Percentiles rank a stretch among this genome's conserved stretches.
phyloP scores from a whole-genome alignment of 768 basidiomycete species.

The Rossbeevera mucosa region DNA sequence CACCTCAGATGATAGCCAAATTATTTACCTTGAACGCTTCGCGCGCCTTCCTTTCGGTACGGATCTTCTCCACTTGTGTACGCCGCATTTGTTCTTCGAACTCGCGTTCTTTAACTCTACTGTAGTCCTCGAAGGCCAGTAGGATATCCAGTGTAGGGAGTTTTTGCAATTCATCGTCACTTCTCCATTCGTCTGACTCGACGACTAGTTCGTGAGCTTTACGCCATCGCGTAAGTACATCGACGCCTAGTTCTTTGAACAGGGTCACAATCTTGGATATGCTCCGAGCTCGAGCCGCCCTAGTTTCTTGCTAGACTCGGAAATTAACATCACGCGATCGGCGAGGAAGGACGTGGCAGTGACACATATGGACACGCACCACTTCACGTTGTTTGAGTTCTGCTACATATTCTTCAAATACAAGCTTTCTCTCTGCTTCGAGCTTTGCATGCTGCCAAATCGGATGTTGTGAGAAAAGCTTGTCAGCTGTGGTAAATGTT shows the following conservation, averaged over 20 bases:
- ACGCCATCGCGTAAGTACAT: conserved; percentile 92
- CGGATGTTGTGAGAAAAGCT: conserved; percentile 78
- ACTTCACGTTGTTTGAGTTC: conserved; percentile 87
- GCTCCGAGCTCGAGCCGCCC: conserved; percentile 72
- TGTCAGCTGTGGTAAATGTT: conserved; percentile 86
- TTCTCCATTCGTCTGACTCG: conserved; percentile 74
- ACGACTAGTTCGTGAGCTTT: conserved; percentile 72
- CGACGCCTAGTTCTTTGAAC: conserved; percentile 84
- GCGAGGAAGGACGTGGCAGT: background rate
- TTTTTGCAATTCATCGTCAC: conserved; percentile 70
- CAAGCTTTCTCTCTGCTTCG: conserved; percentile 77
- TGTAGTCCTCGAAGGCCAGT: conserved; percentile 91
- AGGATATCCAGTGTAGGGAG: conserved; percentile 90
- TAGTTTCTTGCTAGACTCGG: conserved; percentile 62
- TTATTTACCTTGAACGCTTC: conserved; percentile 77
- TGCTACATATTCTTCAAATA: conserved; percentile 89
- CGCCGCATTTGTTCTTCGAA: conserved; percentile 84
- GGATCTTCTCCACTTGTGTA: conserved; percentile 74
- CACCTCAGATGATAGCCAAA: background rate
- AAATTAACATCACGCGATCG: conserved; percentile 4
- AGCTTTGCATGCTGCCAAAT: conserved; percentile 88
- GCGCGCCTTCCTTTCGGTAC: conserved; percentile 83
- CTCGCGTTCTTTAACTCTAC: conserved; percentile 83
- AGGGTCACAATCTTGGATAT: conserved; percentile 78
- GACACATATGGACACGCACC: conserved; percentile 44